Evolutionary conservation across 148 eudicot genomes (phyloP), one percentile per base, ranked within the genome.

Genomic region (Limonium bicolor): DNA sequence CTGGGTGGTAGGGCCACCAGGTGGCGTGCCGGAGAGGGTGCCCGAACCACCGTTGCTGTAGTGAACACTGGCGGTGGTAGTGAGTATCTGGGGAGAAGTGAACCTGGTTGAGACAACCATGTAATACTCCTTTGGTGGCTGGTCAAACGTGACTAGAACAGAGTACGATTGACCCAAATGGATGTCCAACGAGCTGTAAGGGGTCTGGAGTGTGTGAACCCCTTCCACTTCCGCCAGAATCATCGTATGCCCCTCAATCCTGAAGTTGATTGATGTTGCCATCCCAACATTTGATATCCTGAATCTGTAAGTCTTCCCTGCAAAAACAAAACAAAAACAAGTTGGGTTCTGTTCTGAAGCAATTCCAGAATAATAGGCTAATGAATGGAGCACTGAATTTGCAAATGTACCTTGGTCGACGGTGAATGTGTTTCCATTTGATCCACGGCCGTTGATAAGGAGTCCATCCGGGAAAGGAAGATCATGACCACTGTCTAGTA

Each of bases 101-200:
- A 78, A 78, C 14, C 75, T 72, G 3, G 86, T 58, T 1, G 86
- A 78, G 17, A 63, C 81, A 44, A 65, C 78, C n/a, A 74, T 51
- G 54, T 48, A 64, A 62, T 74, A 78, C 27, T 71, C 80, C 32
- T 62, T 56, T 5, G 70, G 63, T 40, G 70, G 55, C 27, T 78
- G 81, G 63, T 78, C 72, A 17, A 72, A 74, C 4, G 80, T 78
- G 18, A 78, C 65, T 34, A 78, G 61, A 10, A 78, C 71, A 1
- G 86, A 67, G 45, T 71, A 78, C 24, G 81, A 70, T 45, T 78
- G 86, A 28, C 86, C 86, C 55, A 78, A 54, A 65, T 78, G 86
- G 31, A 78, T 50, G 46, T 78, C 81, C 7, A 78, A 67, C 45
- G 81, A 67, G 7, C 65, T 31, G 14, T 74, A 74, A 4, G 53